Evolutionary conservation across 2,329 filamentous ascomycete genomes (phyloP).

Genomic region (Penicillium sp.): DNA sequence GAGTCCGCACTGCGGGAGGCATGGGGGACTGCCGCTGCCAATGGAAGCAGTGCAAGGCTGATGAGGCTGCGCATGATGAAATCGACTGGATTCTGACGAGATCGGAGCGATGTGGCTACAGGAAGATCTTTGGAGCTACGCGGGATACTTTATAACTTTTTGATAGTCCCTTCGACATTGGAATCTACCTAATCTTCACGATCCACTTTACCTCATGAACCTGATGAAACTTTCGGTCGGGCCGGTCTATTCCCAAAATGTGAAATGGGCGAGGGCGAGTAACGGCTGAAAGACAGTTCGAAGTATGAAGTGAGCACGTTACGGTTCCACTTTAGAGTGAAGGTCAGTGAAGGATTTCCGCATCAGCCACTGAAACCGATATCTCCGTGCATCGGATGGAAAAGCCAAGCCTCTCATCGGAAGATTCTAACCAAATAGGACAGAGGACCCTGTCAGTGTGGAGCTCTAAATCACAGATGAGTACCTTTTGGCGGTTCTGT

Average conservation of each 20-base stretch:
- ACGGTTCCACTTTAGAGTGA: background rate
- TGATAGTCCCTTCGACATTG: background rate
- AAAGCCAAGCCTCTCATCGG: background rate
- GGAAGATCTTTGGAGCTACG: background rate
- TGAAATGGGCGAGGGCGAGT: background rate
- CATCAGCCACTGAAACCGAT: background rate
- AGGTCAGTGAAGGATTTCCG: background rate
- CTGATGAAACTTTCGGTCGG: background rate
- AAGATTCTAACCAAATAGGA: background rate
- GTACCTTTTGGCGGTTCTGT: background rate
- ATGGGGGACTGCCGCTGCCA: conserved; percentile 15
- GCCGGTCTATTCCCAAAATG: background rate
- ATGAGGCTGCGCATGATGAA: conserved; percentile 17
- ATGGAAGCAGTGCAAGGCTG: conserved; percentile 16
- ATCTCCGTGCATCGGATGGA: background rate
- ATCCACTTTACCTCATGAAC: background rate
- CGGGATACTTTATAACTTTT: background rate
- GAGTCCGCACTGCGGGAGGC: conserved; percentile 1
- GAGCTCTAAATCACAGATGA: background rate
- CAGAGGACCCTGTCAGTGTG: background rate
- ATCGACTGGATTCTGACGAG: background rate
- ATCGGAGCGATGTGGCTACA: too few relatives aligned
- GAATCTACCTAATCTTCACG: background rate
- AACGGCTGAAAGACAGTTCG: background rate
- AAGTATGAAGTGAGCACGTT: background rate